Conservation (phyloP, 2,329 filamentous ascomycete species). For the Penicillium sp. region DNA sequence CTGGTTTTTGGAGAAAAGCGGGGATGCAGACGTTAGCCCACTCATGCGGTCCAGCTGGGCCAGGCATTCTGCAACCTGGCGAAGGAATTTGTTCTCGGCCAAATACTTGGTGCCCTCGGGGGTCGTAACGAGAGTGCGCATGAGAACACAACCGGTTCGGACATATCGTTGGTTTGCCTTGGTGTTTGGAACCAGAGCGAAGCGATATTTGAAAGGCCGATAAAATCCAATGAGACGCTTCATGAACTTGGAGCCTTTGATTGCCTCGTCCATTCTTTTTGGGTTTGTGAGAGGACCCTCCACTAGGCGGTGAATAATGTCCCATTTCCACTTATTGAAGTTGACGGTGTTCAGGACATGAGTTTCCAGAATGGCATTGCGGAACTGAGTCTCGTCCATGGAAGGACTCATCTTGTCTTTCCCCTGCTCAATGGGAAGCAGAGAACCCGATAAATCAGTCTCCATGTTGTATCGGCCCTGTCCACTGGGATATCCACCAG, state of each 20-base stretch:
- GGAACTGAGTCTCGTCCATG: conserved; percentile 64
- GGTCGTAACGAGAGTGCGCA: conserved; percentile 82
- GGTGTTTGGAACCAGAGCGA: conserved; percentile 84
- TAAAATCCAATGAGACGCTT: conserved; percentile 94
- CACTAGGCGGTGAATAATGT: conserved; percentile 82
- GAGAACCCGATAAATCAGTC: conserved; percentile 46
- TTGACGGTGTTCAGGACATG: conserved; percentile 86
- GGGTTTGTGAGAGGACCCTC: conserved; percentile 89
- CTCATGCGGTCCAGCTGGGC: conserved; percentile 89
- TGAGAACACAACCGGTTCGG: conserved; percentile 79
- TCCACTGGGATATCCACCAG: conserved; percentile 50
- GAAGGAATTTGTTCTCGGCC: conserved; percentile 84
- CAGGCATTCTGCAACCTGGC: conserved; percentile 92
- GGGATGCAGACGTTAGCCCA: conserved; percentile 66
- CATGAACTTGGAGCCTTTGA: conserved; percentile 93
- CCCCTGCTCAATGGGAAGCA: conserved; percentile 41
- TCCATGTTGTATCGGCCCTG: conserved; percentile 43
- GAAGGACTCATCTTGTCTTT: conserved; percentile 58
- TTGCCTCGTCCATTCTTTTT: conserved; percentile 88
- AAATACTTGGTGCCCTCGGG: conserved; percentile 81
- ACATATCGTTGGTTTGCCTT: conserved; percentile 94
- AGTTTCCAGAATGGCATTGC: conserved; percentile 65
- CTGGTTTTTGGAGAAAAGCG: conserved; percentile 82
- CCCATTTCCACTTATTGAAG: conserved; percentile 97
- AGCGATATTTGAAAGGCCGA: conserved; percentile 93